These are phyloP conservation scores for Oryza nivara DNA, from an alignment of 176 grass and related monocot species.

Conservation along the genomic window DNA sequence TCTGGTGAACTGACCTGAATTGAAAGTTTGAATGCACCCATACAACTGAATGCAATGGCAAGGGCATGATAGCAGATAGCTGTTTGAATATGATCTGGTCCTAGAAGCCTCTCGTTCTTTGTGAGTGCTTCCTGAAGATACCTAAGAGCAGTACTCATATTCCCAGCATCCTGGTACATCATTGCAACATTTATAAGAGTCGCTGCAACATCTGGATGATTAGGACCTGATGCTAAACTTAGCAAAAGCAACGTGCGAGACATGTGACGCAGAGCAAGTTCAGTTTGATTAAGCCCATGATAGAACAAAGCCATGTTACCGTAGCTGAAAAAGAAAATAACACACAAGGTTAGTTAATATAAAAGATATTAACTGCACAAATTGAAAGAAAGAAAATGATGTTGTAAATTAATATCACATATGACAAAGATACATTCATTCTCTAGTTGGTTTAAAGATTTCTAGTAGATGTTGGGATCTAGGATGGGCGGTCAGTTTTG, in stretches of 20 bases:
- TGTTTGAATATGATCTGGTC: conserved; percentile 92
- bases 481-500: neutral
- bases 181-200: conserved; percentile 97
- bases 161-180: conserved; percentile 95
- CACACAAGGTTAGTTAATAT: conserved; percentile 3
- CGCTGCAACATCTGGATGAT: conserved; percentile 91
- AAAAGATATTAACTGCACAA: neutral
- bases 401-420: neutral
- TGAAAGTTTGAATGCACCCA: conserved; percentile 95
- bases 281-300: conserved; percentile 88
- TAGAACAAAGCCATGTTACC: conserved; percentile 99
- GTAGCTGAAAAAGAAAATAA: conserved; percentile 70
- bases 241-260: conserved; percentile 78
- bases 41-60: conserved; percentile 89
- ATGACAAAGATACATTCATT: too few relatives aligned
- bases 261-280: conserved; percentile 90
- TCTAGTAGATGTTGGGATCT: neutral
- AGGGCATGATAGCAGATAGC: conserved; percentile 98
- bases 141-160: conserved; percentile 85
- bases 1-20: conserved; percentile 62
- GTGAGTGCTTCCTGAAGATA: conserved; percentile 94
- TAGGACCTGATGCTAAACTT: conserved; percentile 83
- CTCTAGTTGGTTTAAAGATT: neutral
- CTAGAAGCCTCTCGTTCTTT: conserved; percentile 90
- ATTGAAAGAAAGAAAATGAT: neutral